Evolutionary conservation across 129 eudicot species (phyloP).

Genomic region (Tagetes erecta): DNA sequence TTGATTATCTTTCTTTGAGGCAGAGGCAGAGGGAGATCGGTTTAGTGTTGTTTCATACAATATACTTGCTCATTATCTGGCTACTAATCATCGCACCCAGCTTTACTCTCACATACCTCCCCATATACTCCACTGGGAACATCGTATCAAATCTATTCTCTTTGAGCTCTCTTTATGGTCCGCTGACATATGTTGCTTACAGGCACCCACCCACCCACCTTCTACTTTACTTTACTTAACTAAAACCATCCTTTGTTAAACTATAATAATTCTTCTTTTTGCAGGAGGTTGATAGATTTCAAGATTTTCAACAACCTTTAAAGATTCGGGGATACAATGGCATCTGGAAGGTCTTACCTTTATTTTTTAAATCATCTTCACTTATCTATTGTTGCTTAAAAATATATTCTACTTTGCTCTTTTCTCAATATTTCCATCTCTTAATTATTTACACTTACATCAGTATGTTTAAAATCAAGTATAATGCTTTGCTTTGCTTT

Average conservation of each 20-base stretch:
- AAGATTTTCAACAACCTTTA: constrained; percentile 63
- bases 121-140: constrained; percentile 77
- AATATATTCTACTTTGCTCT: no score
- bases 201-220: constrained; percentile 39
- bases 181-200: constrained; percentile 85
- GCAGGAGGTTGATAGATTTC: constrained; percentile 96
- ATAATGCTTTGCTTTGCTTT: neutral
- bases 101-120: constrained; percentile 87
- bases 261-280: constrained; percentile 8
- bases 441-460: neutral
- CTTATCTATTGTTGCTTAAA: no score
- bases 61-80: constrained; percentile 92
- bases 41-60: constrained; percentile 84
- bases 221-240: neutral
- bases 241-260: no score
- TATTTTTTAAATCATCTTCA: no score
- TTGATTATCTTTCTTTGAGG: no score
- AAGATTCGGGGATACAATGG: constrained; percentile 77
- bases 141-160: constrained; percentile 61
- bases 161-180: constrained; percentile 97
- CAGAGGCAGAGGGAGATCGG: constrained; percentile 48
- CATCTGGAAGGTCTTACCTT: constrained; percentile 74
- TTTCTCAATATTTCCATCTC: neutral
- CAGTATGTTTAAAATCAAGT: neutral
- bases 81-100: constrained; percentile 58